Evolutionary conservation across 1,284 basidiomycete genomes (phyloP).

Genomic region (Cyathus olla): DNA sequence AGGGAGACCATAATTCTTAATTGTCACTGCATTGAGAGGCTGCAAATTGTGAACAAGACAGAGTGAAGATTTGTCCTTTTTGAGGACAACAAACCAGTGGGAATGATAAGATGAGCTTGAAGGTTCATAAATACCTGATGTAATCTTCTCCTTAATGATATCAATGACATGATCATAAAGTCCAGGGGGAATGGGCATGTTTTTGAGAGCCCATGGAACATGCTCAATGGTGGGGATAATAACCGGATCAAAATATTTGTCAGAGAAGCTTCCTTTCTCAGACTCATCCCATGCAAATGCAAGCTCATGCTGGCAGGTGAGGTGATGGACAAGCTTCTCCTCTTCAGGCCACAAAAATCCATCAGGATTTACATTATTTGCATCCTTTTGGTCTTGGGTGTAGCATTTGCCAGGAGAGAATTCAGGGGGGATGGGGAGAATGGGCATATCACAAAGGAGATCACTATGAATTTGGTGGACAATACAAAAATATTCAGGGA

Average conservation of each 20-base stretch:
- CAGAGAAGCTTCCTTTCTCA: constrained; percentile 1
- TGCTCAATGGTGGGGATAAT: background rate
- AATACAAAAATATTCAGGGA: constrained; percentile 1
- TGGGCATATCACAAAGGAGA: background rate
- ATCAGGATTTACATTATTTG: constrained; percentile 28
- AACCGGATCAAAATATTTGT: background rate
- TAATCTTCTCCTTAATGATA: too few species aligned
- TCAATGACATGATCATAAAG: background rate
- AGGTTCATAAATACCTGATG: too few species aligned
- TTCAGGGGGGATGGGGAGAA: background rate
- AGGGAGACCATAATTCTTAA: too few species aligned
- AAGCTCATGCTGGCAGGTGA: background rate
- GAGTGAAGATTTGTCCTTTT: constrained; percentile 16
- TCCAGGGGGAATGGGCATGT: background rate
- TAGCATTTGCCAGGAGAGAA: background rate
- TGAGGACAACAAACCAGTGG: too few species aligned
- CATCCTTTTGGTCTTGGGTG: background rate
- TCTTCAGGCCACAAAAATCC: background rate
- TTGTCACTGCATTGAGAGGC: constrained; percentile 18
- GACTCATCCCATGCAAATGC: background rate
- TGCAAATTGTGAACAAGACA: constrained; percentile 20
- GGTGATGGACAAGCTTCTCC: background rate
- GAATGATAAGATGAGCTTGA: too few species aligned
- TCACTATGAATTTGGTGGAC: background rate
- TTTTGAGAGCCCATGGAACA: background rate